These are phyloP conservation scores for Phytophthora europaea DNA, from an alignment of 352 stramenopile species.

Conservation along the genomic window DNA sequence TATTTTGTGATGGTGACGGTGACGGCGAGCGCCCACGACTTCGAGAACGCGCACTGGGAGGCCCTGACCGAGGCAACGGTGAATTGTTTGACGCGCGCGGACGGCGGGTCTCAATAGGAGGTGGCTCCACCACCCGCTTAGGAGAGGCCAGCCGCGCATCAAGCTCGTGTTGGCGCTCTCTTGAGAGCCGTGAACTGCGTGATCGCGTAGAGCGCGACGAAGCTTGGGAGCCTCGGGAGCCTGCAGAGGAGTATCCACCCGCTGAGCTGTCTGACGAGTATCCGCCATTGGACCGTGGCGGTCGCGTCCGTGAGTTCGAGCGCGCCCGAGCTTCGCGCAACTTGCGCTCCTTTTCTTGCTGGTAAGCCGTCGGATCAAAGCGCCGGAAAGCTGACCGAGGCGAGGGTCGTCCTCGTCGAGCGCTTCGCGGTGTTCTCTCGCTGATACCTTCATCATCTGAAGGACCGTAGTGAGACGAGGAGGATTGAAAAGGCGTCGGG, in stretches of 20 bases:
- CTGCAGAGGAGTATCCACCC: conserved; percentile 75
- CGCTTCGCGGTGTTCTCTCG: conserved; percentile 9
- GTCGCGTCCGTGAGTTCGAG: conserved; percentile 39
- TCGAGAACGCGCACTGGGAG: conserved; percentile 17
- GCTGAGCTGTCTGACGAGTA: conserved; percentile 76
- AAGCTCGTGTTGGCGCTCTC: conserved; percentile 62
- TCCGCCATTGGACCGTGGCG: conserved; percentile 37
- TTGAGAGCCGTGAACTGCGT: conserved; percentile 49
- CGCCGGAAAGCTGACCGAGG: conserved; percentile 55
- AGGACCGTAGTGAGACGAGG: conserved; percentile 35
- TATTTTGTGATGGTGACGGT: conserved; percentile 24
- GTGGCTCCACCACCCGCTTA: conserved; percentile 39
- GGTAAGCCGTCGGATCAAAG: conserved; percentile 88
- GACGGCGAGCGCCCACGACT: conserved; percentile 45
- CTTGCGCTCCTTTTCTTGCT: conserved; percentile 76
- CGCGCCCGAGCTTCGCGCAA: conserved; percentile 48
- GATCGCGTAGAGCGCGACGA: conserved; percentile 57
- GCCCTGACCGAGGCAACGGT: conserved; percentile 31
- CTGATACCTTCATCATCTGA: conserved; percentile 44
- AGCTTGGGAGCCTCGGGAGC: conserved; percentile 60
- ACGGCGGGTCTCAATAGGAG: conserved; percentile 22
- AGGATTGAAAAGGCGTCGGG: conserved; percentile 33
- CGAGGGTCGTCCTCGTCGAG: conserved; percentile 21
- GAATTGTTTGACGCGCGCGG: conserved; percentile 31
- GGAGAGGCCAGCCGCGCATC: conserved; percentile 69